phyloP scores from a whole-genome alignment of 2,329 filamentous ascomycete species.

The Colletotrichum sp. region DNA sequence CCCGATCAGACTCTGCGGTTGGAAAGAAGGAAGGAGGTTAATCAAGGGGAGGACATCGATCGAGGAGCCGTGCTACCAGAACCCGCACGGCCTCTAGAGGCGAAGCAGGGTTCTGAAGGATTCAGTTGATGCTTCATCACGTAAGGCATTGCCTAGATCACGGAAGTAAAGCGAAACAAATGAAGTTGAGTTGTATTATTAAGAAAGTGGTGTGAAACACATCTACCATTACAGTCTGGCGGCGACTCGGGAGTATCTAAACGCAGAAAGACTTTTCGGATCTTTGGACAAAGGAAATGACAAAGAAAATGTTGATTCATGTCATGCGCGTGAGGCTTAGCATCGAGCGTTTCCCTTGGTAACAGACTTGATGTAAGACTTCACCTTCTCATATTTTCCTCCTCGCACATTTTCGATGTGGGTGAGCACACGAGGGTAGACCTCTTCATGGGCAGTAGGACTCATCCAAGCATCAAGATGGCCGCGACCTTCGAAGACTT shows the following conservation, averaged over 20 bases:
- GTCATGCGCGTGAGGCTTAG: not conserved
- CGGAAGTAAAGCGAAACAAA: not conserved
- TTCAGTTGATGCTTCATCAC: not conserved
- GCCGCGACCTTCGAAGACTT: constrained; percentile 27
- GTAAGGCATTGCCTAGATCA: not conserved
- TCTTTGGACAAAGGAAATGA: not conserved
- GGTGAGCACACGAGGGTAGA: constrained; percentile 24
- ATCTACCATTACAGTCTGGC: not conserved
- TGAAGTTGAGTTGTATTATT: not conserved
- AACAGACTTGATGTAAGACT: not conserved
- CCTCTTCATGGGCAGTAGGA: constrained; percentile 20
- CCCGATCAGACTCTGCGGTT: fast-evolving
- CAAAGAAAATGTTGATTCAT: not conserved
- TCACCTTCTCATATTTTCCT: not conserved
- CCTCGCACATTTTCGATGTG: constrained; percentile 3
- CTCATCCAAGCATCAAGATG: constrained; percentile 33
- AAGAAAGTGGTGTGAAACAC: not conserved
- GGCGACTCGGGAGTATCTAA: not conserved
- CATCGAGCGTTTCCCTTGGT: not conserved
- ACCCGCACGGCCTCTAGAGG: not conserved
- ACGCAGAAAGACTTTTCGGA: not conserved
- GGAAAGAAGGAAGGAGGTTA: not conserved
- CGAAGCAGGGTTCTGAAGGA: not conserved
- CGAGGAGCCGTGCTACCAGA: not conserved
- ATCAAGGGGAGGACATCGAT: not conserved